Conservation (phyloP, 2,329 filamentous ascomycete species). For the Penicillium sp. region DNA sequence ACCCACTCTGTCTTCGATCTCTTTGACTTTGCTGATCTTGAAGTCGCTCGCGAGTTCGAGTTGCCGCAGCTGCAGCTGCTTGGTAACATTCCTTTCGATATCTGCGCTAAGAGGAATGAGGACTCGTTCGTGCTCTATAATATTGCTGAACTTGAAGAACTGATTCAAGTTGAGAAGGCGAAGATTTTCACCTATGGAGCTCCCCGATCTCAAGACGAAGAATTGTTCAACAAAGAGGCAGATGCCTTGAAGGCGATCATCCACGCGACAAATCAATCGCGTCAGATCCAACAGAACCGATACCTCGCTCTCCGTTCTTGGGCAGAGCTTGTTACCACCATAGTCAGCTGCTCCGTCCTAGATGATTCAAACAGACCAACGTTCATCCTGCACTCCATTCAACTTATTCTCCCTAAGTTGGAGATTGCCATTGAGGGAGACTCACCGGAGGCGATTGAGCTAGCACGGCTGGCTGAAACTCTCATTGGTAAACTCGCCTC, state of each 20-base stretch:
- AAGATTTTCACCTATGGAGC: constrained; percentile 42
- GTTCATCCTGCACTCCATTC: constrained; percentile 82
- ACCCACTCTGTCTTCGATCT: constrained; percentile 85
- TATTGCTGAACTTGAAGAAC: constrained; percentile 68
- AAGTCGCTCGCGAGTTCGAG: constrained; percentile 49
- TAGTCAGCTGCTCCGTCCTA: constrained; percentile 80
- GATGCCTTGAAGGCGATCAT: constrained; percentile 40
- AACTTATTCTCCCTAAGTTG: constrained; percentile 83
- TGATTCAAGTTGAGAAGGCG: constrained; percentile 60
- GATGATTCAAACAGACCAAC: constrained; percentile 69
- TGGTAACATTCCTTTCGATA: constrained; percentile 64
- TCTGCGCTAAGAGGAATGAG: constrained; percentile 64
- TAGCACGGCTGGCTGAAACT: constrained; percentile 75
- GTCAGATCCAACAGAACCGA: constrained; percentile 46
- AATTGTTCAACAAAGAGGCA: constrained; percentile 41
- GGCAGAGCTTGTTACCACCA: constrained; percentile 79
- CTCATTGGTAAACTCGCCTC: constrained; percentile 49
- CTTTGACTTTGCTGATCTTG: constrained; percentile 81
- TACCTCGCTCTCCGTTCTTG: constrained; percentile 75
- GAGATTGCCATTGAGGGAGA: constrained; percentile 73
- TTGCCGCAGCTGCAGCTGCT: constrained; percentile 62
- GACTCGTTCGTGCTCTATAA: constrained; percentile 59
- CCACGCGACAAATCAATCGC: constrained; percentile 42
- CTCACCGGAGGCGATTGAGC: constrained; percentile 68
- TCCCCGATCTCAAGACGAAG: constrained; percentile 46